A percentile compares a stretch with the other conserved stretches of the same genome.
Conservation (phyloP, 805 yeast species). For the Ogataea ganodermae region DNA sequence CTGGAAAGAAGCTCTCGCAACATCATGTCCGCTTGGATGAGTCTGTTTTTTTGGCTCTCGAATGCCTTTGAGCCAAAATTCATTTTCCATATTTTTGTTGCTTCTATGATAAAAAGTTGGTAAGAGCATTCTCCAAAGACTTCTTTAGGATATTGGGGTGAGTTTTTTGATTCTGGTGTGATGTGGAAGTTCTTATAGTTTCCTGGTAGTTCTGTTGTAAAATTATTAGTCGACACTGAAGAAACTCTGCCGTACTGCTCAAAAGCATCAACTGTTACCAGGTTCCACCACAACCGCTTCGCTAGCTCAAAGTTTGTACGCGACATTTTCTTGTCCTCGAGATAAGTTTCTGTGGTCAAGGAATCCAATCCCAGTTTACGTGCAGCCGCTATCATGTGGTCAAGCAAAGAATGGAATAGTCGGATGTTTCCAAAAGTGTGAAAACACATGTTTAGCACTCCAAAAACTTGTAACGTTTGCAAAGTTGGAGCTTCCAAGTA, state of each 20-base stretch:
- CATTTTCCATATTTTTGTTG: background rate
- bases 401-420: constrained; percentile 5
- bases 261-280: constrained; percentile 6
- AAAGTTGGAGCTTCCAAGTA: constrained; percentile 2
- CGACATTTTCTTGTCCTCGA: background rate
- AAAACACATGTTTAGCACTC: constrained; percentile 4
- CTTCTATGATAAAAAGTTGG: constrained; percentile 1
- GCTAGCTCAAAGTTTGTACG: constrained; percentile 2
- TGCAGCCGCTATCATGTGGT: background rate
- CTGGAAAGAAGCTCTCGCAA: background rate
- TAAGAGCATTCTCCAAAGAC: constrained; percentile 3
- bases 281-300: constrained; percentile 8
- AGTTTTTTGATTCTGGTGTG: background rate
- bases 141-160: background rate
- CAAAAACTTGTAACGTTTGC: constrained; percentile 4
- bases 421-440: constrained; percentile 6
- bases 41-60: background rate
- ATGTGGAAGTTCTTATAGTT: background rate
- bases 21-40: background rate
- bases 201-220: constrained; percentile 5
- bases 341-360: background rate
- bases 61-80: no score
- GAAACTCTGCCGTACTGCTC: constrained; percentile 5
- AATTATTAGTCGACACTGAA: background rate
- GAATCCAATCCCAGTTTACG: constrained; percentile 1